Conservation (phyloP, 805 yeast genomes). For the Ogataea wickerhamii region DNA sequence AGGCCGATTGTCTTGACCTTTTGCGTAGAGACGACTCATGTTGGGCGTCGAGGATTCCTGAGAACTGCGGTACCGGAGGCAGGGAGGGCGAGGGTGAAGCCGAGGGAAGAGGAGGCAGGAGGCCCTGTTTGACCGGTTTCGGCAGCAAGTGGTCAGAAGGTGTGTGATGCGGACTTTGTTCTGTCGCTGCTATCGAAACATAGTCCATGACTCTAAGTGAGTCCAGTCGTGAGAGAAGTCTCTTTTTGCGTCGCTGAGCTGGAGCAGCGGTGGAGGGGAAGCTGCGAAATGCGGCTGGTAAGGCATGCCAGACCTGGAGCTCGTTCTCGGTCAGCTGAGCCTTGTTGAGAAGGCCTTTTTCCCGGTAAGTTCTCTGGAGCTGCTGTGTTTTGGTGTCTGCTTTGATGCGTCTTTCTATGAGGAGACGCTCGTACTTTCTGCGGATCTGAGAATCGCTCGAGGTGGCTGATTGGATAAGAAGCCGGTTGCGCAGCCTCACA, state of each 20-base stretch:
- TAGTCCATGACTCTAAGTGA: conserved; percentile 11
- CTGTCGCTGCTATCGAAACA: not conserved
- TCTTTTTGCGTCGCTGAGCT: not conserved
- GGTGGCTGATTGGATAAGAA: conserved; percentile 22
- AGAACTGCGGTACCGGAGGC: not conserved
- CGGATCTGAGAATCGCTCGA: conserved; percentile 16
- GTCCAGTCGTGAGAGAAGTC: not conserved
- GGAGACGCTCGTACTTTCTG: conserved; percentile 19
- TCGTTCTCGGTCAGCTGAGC: conserved; percentile 13
- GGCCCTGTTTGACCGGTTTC: conserved; percentile 16
- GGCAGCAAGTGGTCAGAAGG: conserved; percentile 2
- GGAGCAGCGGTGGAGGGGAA: conserved; percentile 3
- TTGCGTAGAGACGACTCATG: not conserved
- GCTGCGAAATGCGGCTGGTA: conserved; percentile 9
- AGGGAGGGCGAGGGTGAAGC: not conserved
- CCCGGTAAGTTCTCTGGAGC: conserved; percentile 8
- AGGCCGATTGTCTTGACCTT: not conserved
- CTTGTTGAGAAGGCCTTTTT: conserved; percentile 13
- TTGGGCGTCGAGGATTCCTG: not conserved
- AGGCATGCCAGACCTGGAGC: conserved; percentile 8
- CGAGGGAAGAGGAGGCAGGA: conserved; percentile 9
- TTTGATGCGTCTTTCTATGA: conserved; percentile 20
- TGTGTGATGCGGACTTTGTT: too few relatives aligned
- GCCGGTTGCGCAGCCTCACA: conserved; percentile 16
- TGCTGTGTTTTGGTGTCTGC: conserved; percentile 13